Evolutionary conservation across 441 rosid species (phyloP).

Genomic region (Populus trichocarpa): DNA sequence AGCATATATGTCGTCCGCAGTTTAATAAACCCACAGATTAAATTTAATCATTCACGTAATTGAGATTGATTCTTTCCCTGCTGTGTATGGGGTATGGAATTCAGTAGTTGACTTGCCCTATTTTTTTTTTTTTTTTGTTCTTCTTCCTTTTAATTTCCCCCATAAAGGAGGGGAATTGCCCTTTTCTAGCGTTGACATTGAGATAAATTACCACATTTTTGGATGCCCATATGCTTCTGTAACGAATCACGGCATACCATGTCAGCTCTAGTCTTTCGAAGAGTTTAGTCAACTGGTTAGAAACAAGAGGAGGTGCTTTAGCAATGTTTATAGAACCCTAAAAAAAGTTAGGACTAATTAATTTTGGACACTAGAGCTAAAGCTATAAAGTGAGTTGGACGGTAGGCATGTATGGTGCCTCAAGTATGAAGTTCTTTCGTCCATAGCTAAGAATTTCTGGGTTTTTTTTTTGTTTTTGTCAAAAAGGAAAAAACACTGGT

Average conservation of each 20-base stretch:
- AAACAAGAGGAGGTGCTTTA: not conserved
- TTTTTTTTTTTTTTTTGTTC: not conserved
- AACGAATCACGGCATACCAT: slow-evolving; percentile 20
- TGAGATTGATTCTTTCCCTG: slow-evolving; percentile 28
- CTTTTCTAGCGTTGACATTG: slow-evolving; percentile 17
- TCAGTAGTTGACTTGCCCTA: slow-evolving; percentile 38
- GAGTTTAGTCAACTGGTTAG: slow-evolving; percentile 15
- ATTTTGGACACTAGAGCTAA: not conserved
- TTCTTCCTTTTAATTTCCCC: slow-evolving; percentile 7
- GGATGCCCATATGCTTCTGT: slow-evolving; percentile 29
- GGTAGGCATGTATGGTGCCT: not conserved
- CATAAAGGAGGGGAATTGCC: slow-evolving; percentile 20
- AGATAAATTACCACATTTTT: slow-evolving; percentile 5
- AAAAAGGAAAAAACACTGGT: not conserved
- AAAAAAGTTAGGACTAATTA: not conserved
- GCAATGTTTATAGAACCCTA: not conserved
- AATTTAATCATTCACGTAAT: slow-evolving; percentile 2
- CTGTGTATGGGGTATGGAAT: slow-evolving; percentile 16
- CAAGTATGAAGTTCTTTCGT: not conserved
- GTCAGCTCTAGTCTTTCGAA: slow-evolving; percentile 2
- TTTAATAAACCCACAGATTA: slow-evolving; percentile 14
- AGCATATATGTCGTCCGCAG: slow-evolving; percentile 34
- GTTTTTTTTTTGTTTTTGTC: not conserved
- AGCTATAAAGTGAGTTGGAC: not conserved
- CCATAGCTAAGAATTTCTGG: not conserved